A percentile compares a stretch with the other conserved stretches of the same genome.
Conservation (phyloP, 129 eudicot genomes). For the Saussurea involucrata region DNA sequence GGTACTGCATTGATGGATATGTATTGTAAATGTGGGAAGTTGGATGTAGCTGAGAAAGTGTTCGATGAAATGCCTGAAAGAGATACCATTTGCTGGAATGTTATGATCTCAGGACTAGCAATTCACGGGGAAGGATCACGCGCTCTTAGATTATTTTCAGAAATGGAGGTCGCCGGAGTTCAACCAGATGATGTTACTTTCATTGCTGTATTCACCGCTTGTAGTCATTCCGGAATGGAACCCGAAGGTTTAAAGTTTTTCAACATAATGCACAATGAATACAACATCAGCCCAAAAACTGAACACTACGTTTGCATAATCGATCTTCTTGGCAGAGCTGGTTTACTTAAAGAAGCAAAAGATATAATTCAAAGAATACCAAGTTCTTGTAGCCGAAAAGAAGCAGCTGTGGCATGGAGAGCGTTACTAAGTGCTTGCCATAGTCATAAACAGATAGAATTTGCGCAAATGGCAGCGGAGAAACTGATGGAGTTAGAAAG, state of each 20-base stretch:
- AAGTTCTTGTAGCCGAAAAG: conserved; percentile 27
- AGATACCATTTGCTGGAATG: conserved; percentile 63
- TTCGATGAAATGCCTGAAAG: conserved; percentile 50
- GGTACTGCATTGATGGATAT: conserved; percentile 66
- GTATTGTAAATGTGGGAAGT: conserved; percentile 71
- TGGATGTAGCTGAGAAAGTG: conserved; percentile 50
- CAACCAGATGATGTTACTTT: conserved; percentile 61
- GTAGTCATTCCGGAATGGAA: conserved; percentile 62
- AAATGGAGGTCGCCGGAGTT: conserved; percentile 37
- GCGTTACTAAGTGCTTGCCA: conserved; percentile 46
- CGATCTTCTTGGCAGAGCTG: conserved; percentile 50
- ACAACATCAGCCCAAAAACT: conserved; percentile 45
- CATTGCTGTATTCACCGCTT: conserved; percentile 55
- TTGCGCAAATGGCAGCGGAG: conserved; percentile 44
- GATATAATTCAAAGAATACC: conserved; percentile 36
- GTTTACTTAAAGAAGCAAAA: conserved; percentile 52
- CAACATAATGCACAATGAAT: conserved; percentile 35
- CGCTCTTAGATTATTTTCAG: conserved; percentile 40
- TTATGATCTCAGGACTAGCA: conserved; percentile 59
- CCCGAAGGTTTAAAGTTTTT: conserved; percentile 50
- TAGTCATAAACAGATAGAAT: conserved; percentile 34
- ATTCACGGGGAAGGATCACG: conserved; percentile 49
- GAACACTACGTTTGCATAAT: conserved; percentile 58
- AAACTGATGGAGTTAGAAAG: conserved; percentile 43
- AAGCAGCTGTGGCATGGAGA: conserved; percentile 57